phyloP scores from a whole-genome alignment of 306 rosid genomes.

The Macrotyloma uniflorum region DNA sequence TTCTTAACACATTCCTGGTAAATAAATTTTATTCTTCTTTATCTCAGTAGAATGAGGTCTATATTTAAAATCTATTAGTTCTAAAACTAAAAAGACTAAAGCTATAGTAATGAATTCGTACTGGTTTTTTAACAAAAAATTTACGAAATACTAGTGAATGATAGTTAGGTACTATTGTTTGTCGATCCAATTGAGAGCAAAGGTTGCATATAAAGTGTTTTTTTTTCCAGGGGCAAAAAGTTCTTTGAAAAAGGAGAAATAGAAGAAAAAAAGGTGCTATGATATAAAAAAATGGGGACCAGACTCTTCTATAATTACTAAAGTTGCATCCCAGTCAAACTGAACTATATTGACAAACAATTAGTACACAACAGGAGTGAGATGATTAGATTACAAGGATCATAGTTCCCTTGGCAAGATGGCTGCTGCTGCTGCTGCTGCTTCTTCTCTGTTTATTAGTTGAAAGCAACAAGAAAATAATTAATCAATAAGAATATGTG shows the following conservation, averaged over 20 bases:
- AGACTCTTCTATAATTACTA: neutral
- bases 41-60: neutral
- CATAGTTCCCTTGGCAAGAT: constrained; percentile 34
- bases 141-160: neutral
- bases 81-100: neutral
- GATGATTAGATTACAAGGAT: constrained; percentile 40
- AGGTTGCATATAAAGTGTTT: neutral
- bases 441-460: constrained; percentile 34
- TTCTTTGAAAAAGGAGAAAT: neutral
- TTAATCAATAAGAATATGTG: constrained; percentile 10
- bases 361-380: neutral
- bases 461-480: constrained; percentile 21
- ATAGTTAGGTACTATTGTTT: neutral
- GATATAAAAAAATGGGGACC: neutral
- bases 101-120: neutral
- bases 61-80: neutral
- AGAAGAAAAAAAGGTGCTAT: neutral
- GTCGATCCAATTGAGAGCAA: neutral
- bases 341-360: constrained; percentile 1
- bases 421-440: constrained; percentile 18
- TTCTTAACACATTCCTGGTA: neutral
- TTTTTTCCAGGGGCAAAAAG: neutral
- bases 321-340: constrained; percentile 12
- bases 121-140: neutral
- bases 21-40: neutral